A percentile compares a stretch with the other conserved stretches of the same genome.
Conservation (phyloP, 2,329 filamentous ascomycete genomes). For the Lasiodiplodia citricola region DNA sequence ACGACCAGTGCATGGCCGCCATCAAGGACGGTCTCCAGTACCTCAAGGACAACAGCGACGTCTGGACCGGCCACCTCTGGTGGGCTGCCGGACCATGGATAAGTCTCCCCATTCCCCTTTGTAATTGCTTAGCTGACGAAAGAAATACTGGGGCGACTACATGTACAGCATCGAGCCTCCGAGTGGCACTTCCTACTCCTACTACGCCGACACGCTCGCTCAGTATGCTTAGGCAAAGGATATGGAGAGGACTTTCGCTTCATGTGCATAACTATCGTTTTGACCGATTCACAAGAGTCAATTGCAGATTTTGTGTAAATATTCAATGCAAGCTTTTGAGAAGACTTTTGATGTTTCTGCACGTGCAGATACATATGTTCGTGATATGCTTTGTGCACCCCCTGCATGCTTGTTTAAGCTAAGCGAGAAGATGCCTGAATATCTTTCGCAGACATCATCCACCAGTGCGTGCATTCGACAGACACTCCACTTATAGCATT, state of each 20-base stretch:
- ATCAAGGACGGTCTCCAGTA: constrained; percentile 57
- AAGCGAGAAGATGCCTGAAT: too few relatives aligned
- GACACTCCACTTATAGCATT: too few relatives aligned
- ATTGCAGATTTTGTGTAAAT: not conserved
- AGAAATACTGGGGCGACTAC: constrained; percentile 42
- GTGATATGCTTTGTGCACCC: too few relatives aligned
- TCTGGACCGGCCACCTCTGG: constrained; percentile 60
- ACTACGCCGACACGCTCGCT: not conserved
- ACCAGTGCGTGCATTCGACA: too few relatives aligned
- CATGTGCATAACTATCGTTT: constrained; percentile 6
- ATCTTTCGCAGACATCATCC: too few relatives aligned
- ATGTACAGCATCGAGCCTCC: constrained; percentile 54
- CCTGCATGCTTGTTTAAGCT: too few relatives aligned
- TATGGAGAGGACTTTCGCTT: not conserved
- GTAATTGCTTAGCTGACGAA: not conserved
- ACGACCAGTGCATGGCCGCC: constrained; percentile 56
- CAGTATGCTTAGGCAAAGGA: not conserved
- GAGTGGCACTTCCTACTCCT: constrained; percentile 44
- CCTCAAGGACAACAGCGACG: constrained; percentile 55
- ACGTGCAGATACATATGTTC: too few relatives aligned
- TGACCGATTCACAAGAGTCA: too few relatives aligned
- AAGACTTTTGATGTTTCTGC: too few relatives aligned
- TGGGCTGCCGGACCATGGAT: constrained; percentile 62
- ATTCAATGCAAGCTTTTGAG: not conserved
- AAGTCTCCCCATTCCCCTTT: not conserved